Conservation (phyloP, 768 basidiomycete species). For the Naganishia kalamii region DNA sequence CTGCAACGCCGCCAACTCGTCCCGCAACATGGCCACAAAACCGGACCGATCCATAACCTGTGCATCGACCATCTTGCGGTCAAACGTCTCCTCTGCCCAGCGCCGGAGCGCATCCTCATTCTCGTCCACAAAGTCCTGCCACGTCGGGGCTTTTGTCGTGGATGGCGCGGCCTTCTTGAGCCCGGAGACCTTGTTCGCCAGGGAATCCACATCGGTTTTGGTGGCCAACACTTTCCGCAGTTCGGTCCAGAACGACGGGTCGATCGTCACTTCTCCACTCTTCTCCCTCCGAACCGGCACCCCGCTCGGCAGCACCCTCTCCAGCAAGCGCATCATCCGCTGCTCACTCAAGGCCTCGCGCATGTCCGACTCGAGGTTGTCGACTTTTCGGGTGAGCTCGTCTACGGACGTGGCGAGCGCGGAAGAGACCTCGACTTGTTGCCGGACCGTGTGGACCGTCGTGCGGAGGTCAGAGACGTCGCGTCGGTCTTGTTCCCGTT, state of each 20-base stretch:
- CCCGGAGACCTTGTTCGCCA: constrained; percentile 30
- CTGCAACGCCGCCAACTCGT: constrained; percentile 40
- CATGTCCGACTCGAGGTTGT: constrained; percentile 32
- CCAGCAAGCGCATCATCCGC: constrained; percentile 41
- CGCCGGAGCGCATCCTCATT: constrained; percentile 41
- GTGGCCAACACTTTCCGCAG: constrained; percentile 46
- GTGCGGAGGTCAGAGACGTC: constrained; percentile 26
- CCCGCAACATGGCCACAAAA: constrained; percentile 45
- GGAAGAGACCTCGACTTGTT: constrained; percentile 21
- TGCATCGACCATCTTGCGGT: constrained; percentile 29
- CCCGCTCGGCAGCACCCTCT: constrained; percentile 45
- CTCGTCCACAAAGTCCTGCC: constrained; percentile 39
- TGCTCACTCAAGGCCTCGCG: constrained; percentile 38
- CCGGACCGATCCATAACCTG: constrained; percentile 40
- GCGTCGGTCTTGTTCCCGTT: constrained; percentile 17
- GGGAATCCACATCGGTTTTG: constrained; percentile 21
- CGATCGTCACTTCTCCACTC: constrained; percentile 41
- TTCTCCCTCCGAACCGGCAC: constrained; percentile 43
- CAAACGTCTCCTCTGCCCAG: constrained; percentile 44
- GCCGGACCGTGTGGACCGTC: constrained; percentile 15
- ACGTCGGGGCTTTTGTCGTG: constrained; percentile 20
- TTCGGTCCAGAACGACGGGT: constrained; percentile 49
- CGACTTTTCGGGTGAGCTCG: not conserved
- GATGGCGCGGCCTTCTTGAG: constrained; percentile 24
- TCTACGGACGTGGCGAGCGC: constrained; percentile 15